A percentile compares a stretch with the other conserved stretches of the same genome.
Evolutionary conservation across 306 rosid genomes (phyloP).

Genomic region (Lathyrus oleraceus): DNA sequence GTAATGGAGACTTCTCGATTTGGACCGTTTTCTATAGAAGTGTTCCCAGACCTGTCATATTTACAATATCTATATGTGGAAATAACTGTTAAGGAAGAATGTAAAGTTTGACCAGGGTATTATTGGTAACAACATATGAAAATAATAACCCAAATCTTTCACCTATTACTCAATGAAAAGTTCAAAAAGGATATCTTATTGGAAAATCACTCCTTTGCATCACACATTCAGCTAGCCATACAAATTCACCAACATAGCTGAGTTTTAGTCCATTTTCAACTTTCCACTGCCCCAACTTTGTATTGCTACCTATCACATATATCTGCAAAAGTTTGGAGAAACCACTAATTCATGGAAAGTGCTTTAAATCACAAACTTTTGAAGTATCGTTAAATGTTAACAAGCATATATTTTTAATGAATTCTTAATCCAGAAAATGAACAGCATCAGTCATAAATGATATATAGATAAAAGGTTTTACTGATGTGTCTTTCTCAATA

Average conservation of each 20-base stretch:
- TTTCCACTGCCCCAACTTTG: constrained; percentile 83
- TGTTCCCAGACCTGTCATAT: constrained; percentile 57
- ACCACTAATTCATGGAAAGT: constrained; percentile 29
- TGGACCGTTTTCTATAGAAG: constrained; percentile 70
- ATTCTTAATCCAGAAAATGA: constrained; percentile 31
- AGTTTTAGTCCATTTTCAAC: constrained; percentile 71
- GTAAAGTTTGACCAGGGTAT: constrained; percentile 17
- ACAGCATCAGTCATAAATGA: constrained; percentile 10
- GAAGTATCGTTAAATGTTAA: constrained; percentile 9
- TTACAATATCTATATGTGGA: constrained; percentile 86
- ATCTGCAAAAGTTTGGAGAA: constrained; percentile 53
- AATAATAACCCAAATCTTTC: constrained; percentile 12
- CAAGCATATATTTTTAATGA: constrained; percentile 15
- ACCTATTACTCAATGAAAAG: constrained; percentile 27
- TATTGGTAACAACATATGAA: constrained; percentile 21
- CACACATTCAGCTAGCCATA: constrained; percentile 84
- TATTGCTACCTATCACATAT: constrained; percentile 67
- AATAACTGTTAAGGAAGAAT: constrained; percentile 57
- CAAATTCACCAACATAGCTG: constrained; percentile 68
- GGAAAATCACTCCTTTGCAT: constrained; percentile 68
- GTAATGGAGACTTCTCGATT: constrained; percentile 63
- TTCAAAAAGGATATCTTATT: constrained; percentile 69
- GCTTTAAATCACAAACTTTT: constrained; percentile 18
- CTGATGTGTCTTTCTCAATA: constrained; percentile 70
- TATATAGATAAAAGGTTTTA: constrained; percentile 42